Conservation (phyloP, 306 rosid genomes). For the Castanea mollissima region DNA sequence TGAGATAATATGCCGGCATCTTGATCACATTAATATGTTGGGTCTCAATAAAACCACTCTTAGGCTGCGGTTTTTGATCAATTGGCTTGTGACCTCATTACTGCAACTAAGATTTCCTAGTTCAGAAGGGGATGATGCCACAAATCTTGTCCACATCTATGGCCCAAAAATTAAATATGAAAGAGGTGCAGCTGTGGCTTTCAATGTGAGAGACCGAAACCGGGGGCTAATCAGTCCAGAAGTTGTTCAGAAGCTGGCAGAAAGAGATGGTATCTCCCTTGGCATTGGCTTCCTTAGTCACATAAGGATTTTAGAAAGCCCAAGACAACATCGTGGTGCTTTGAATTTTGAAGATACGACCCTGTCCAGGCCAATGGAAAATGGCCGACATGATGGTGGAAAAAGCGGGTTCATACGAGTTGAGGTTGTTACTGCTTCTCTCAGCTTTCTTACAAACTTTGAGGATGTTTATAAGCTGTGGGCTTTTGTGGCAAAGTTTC, state of each 20-base stretch:
- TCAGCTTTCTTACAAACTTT: slow-evolving; percentile 83
- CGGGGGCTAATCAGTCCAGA: slow-evolving; percentile 76
- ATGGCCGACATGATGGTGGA: slow-evolving; percentile 45
- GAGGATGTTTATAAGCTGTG: slow-evolving; percentile 91
- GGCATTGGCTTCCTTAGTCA: slow-evolving; percentile 89
- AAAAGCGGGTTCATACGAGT: slow-evolving; percentile 65
- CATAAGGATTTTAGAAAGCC: slow-evolving; percentile 61
- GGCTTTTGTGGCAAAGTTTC: slow-evolving; percentile 91
- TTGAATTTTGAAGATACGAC: slow-evolving; percentile 60
- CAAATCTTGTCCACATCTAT: slow-evolving; percentile 71
- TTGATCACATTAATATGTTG: slow-evolving; percentile 77
- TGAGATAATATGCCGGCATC: slow-evolving; percentile 67
- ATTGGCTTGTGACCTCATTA: slow-evolving; percentile 92
- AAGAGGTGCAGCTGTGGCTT: slow-evolving; percentile 91
- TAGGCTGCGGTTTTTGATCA: slow-evolving; percentile 80
- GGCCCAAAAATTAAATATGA: slow-evolving; percentile 90
- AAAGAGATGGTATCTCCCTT: slow-evolving; percentile 79
- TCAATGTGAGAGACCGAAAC: slow-evolving; percentile 70
- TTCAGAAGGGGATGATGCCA: slow-evolving; percentile 44
- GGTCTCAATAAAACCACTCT: slow-evolving; percentile 91
- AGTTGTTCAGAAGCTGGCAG: slow-evolving; percentile 88
- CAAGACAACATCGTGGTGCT: slow-evolving; percentile 49
- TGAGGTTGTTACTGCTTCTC: slow-evolving; percentile 90
- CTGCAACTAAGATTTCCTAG: slow-evolving; percentile 67
- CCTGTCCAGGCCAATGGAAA: slow-evolving; percentile 81